Base-by-base conservation (phyloP, 2,329 filamentous ascomycete species). In the Aspergillus fructus region DNA sequence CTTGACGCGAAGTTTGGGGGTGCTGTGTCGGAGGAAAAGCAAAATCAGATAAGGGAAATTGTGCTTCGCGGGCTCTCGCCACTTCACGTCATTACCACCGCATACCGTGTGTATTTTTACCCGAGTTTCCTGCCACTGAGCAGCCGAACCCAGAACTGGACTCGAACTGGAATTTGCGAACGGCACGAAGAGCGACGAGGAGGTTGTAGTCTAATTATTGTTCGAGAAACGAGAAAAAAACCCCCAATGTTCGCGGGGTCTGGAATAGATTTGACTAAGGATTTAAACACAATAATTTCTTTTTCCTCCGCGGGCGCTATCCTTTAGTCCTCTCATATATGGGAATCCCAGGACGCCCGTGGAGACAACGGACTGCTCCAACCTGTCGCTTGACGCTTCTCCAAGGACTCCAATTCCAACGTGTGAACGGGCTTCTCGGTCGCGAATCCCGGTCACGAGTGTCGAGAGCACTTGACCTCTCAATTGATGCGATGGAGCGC, bases 51-150 rank as follows among this genome's bases (percentile, higher is more conserved):
- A 62, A 62, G 43, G 33, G 27, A 42, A 49, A 49, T 30, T 30
- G 27, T 30, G 27, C 27, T 30, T 11, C 9, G 3, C 23, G n/a
- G 34, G 21, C 37, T 60, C 37, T 60, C 41, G 60, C 56, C 54
- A 58, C 47, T 53, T 37, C 45, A 58, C 59, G 55, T 59, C 59
- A 61, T 54, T 61, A 59, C 54, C 46, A 47, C 45, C 39, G 37
- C 51, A 48, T 56, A 56, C 52, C 43, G 45, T 51, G 21, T 53
- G 61, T 62, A 62, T 58, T 46, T 62, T 59, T 62, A 58, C 60
- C 49, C 49, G 40, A 50, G 27, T 30, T 30, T 30, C 27, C 27
- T 30, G 27, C 27, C 27, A 30, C 27, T 30, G 27, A 30, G 12
- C 34, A 45, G 19, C 41, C 50, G 41, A 53, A 53, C 17, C 11